phyloP scores from a whole-genome alignment of 768 basidiomycete genomes.

The Russula compacta region DNA sequence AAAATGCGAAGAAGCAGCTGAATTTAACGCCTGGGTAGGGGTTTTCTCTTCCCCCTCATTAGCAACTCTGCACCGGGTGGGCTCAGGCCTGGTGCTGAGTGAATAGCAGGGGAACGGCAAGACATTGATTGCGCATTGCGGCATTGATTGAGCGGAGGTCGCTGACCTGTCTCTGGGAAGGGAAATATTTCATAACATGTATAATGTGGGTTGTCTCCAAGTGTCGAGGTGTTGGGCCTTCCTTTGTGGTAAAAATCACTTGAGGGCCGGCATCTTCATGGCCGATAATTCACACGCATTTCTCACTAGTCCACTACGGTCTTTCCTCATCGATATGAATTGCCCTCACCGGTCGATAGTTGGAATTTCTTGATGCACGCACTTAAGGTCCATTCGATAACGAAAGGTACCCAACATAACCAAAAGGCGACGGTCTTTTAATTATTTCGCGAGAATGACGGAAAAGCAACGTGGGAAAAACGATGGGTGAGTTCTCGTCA shows the following conservation, averaged over 20 bases:
- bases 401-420: too few relatives aligned
- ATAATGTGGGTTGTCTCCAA: too few relatives aligned
- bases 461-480: neutral
- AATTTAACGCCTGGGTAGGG: constrained; percentile 8
- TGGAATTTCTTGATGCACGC: too few relatives aligned
- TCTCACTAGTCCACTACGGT: too few relatives aligned
- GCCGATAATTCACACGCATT: too few relatives aligned
- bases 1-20: constrained; percentile 12
- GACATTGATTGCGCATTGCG: neutral
- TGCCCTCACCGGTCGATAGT: too few relatives aligned
- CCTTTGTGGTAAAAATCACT: neutral
- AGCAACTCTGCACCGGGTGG: constrained; percentile 15
- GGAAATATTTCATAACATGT: neutral
- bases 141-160: too few relatives aligned
- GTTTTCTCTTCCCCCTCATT: constrained; percentile 14
- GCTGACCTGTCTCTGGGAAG: neutral
- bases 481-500: neutral
- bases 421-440: neutral
- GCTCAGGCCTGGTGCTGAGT: constrained; percentile 8
- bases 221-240: too few relatives aligned
- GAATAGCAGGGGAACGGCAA: constrained; percentile 4
- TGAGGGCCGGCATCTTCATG: neutral
- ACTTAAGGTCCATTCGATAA: too few relatives aligned
- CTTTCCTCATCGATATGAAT: too few relatives aligned
- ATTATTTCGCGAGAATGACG: neutral